Percentiles rank a stretch among this genome's conserved stretches.
These are phyloP conservation scores for Plantago elongata DNA, from an alignment of 257 asterid genomes.

Conservation along the genomic window DNA sequence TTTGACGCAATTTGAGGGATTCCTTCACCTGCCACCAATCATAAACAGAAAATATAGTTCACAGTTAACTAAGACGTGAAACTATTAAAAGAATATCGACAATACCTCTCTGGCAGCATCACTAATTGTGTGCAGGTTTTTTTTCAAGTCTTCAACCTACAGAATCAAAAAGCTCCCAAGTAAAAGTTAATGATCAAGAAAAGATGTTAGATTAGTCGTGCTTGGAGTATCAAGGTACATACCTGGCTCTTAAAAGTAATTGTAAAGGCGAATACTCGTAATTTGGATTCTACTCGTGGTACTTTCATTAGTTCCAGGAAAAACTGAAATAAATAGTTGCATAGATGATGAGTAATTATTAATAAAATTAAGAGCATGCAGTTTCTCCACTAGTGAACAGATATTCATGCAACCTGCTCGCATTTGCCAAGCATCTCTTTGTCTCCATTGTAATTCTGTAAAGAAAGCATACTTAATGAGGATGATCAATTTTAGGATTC, in stretches of 20 bases:
- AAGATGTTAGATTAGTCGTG: slow-evolving; percentile 16
- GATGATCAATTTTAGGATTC: slow-evolving; percentile 16
- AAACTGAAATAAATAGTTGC: slow-evolving; percentile 52
- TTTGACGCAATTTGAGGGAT: slow-evolving; percentile 76
- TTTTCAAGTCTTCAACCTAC: slow-evolving; percentile 81
- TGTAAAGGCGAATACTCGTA: slow-evolving; percentile 91
- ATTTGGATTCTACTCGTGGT: slow-evolving; percentile 96
- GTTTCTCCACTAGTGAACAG: slow-evolving; percentile 18
- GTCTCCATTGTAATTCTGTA: slow-evolving; percentile 85
- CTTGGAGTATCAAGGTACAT: slow-evolving; percentile 18
- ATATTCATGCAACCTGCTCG: slow-evolving; percentile 64
- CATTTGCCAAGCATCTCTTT: slow-evolving; percentile 97
- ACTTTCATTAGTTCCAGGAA: slow-evolving; percentile 96
- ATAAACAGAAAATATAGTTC: slow-evolving; percentile 25
- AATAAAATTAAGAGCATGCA: slow-evolving; percentile 14
- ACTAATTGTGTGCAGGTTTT: slow-evolving; percentile 64
- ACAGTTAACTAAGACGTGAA: slow-evolving; percentile 15
- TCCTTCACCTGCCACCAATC: slow-evolving; percentile 69
- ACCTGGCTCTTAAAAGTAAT: slow-evolving; percentile 91
- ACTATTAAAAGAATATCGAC: slow-evolving; percentile 18
- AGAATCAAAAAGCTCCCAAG: slow-evolving; percentile 24
- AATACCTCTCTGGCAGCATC: slow-evolving; percentile 86
- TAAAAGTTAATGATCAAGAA: slow-evolving; percentile 17
- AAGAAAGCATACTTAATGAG: slow-evolving; percentile 23
- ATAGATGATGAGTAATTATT: slow-evolving; percentile 22